phyloP scores from a whole-genome alignment of 2,329 filamentous ascomycete species.

The Alternaria rosae region DNA sequence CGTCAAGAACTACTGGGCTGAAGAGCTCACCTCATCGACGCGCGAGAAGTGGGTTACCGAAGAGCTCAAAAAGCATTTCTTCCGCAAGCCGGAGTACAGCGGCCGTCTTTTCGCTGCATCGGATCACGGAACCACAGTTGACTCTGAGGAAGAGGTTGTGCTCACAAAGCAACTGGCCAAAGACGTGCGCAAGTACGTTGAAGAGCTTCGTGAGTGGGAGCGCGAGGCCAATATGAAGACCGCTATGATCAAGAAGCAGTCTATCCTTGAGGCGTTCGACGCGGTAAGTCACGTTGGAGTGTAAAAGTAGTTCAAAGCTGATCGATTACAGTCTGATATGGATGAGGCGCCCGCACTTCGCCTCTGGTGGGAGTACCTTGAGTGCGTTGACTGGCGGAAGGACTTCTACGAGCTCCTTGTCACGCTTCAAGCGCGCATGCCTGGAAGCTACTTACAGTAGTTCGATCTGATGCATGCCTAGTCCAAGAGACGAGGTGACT shows the following conservation, averaged over 20 bases:
- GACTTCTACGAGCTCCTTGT: slow-evolving; percentile 54
- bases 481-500: not conserved
- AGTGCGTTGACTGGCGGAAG: slow-evolving; percentile 53
- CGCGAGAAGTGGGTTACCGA: slow-evolving; percentile 55
- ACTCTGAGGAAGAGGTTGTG: slow-evolving; percentile 28
- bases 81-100: slow-evolving; percentile 51
- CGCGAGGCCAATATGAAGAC: slow-evolving; percentile 48
- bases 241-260: slow-evolving; percentile 45
- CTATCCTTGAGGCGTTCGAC: slow-evolving; percentile 51
- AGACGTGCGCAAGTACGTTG: slow-evolving; percentile 46
- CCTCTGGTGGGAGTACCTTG: slow-evolving; percentile 58
- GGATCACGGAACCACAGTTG: slow-evolving; percentile 22
- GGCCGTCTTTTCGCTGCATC: slow-evolving; percentile 37
- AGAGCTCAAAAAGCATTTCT: slow-evolving; percentile 53
- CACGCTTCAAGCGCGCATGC: slow-evolving; percentile 23
- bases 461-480: not conserved
- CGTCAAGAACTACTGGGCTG: slow-evolving; percentile 52
- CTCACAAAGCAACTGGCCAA: slow-evolving; percentile 33
- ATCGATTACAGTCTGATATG: slow-evolving; percentile 43
- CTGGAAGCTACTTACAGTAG: slow-evolving; percentile 6
- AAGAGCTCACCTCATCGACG: slow-evolving; percentile 42
- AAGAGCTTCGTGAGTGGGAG: slow-evolving; percentile 51
- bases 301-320: not conserved
- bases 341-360: slow-evolving; percentile 52
- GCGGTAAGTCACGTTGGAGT: slow-evolving; percentile 32